Evolutionary conservation across 2,329 filamentous ascomycete genomes (phyloP).

Genomic region (Xylaria sp.): DNA sequence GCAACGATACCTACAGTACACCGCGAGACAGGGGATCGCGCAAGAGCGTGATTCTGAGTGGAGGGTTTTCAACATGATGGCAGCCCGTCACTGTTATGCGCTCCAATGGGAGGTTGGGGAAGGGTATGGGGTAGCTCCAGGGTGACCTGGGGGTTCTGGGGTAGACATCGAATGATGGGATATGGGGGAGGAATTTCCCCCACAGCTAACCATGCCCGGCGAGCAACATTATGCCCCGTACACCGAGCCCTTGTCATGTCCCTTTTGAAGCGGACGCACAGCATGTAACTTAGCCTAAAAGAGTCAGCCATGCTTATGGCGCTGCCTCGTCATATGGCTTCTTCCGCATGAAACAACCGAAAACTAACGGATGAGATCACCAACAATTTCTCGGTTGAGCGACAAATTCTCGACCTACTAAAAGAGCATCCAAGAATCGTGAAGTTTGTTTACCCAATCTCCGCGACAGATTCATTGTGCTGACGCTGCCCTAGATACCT

Average conservation of each 20-base stretch:
- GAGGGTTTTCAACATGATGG: constrained; percentile 38
- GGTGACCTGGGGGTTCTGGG: constrained; percentile 37
- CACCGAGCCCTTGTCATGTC: constrained; percentile 24
- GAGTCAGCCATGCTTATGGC: background rate
- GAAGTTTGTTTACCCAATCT: constrained; percentile 5
- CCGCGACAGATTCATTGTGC: constrained; percentile 13
- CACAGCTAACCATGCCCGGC: constrained; percentile 7
- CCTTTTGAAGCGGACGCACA: background rate
- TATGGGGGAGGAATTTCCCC: constrained; percentile 39
- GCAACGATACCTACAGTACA: background rate
- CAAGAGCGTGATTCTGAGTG: constrained; percentile 37
- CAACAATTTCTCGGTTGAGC: constrained; percentile 14
- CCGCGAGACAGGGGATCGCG: background rate
- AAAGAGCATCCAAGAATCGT: constrained; percentile 11
- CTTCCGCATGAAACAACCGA: constrained; percentile 16
- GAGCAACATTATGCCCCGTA: constrained; percentile 22
- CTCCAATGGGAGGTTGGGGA: constrained; percentile 39
- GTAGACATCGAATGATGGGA: constrained; percentile 31
- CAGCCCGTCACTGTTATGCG: constrained; percentile 32
- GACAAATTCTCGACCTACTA: constrained; percentile 11
- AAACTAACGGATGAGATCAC: constrained; percentile 9
- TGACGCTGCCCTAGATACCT: constrained; percentile 12
- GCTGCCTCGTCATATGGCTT: constrained; percentile 7
- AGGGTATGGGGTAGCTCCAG: constrained; percentile 18
- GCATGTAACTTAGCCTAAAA: background rate